Conservation (phyloP, 2,329 filamentous ascomycete species). For the Nannizziopsis arthrosporioides region DNA sequence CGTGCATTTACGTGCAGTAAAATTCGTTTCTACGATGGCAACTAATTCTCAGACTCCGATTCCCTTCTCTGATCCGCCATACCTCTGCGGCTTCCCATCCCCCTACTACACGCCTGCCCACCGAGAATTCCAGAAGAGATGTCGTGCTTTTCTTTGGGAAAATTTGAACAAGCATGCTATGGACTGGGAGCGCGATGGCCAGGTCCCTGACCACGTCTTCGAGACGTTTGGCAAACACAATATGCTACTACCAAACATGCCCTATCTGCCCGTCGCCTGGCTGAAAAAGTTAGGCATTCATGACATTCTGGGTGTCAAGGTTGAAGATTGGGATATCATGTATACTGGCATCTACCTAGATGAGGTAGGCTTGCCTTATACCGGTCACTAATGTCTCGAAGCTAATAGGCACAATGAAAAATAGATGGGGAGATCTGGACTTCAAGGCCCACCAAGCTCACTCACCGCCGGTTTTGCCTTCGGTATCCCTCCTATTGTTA, state of each 20-base stretch:
- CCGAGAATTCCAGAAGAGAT: conserved; percentile 54
- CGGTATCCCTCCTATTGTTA: conserved; percentile 58
- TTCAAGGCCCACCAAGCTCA: conserved; percentile 52
- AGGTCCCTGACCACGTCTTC: conserved; percentile 54
- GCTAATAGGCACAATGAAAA: background rate
- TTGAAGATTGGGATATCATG: conserved; percentile 64
- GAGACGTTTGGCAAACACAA: conserved; percentile 51
- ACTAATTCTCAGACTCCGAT: conserved; percentile 32
- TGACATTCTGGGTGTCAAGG: conserved; percentile 53
- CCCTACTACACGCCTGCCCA: conserved; percentile 60
- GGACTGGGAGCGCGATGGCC: conserved; percentile 58
- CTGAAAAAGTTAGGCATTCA: conserved; percentile 54
- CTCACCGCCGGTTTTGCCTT: conserved; percentile 62
- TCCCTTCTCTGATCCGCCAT: conserved; percentile 64
- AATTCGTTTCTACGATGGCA: conserved; percentile 16
- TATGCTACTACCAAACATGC: conserved; percentile 60
- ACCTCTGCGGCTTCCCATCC: conserved; percentile 56
- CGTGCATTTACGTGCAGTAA: too few species aligned
- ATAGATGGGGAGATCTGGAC: conserved; percentile 52
- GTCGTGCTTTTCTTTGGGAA: conserved; percentile 53
- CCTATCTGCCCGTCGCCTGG: conserved; percentile 56
- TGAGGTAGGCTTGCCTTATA: conserved; percentile 38
- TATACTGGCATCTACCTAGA: conserved; percentile 60
- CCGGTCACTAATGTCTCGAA: background rate
- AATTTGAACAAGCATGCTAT: conserved; percentile 51